Percentiles rank a stretch among this genome's conserved stretches.
phyloP scores from a whole-genome alignment of 768 basidiomycete genomes.

The Pisolithus marmoratus region DNA sequence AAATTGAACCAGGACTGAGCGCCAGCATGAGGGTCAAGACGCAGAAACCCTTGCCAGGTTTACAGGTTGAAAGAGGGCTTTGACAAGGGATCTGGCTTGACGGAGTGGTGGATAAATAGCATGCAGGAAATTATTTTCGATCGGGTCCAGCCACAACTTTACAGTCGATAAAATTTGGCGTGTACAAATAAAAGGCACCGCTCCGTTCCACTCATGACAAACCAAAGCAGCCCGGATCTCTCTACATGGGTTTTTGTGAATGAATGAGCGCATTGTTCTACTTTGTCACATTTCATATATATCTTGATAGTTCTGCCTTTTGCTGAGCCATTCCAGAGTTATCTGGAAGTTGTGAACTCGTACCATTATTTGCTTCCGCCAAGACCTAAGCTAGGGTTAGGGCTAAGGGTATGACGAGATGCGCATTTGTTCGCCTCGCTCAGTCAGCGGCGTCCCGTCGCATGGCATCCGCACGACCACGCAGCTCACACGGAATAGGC shows the following conservation, averaged over 20 bases:
- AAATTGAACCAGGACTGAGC: conserved; percentile 74
- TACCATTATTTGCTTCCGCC: neutral
- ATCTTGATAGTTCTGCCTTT: too few relatives aligned
- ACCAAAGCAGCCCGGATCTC: neutral
- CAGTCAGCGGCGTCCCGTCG: neutral
- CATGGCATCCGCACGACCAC: neutral
- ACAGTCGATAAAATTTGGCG: conserved; percentile 14
- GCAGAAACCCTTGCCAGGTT: conserved; percentile 35
- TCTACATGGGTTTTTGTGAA: neutral
- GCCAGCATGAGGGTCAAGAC: conserved; percentile 63
- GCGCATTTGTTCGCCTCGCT: conserved; percentile 1
- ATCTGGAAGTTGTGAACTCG: too few relatives aligned
- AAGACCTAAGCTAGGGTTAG: conserved; percentile 23
- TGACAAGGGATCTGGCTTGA: conserved; percentile 41
- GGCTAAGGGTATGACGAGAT: conserved; percentile 19
- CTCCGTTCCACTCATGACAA: neutral
- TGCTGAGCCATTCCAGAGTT: too few relatives aligned
- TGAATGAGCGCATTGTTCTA: neutral
- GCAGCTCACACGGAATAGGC: neutral
- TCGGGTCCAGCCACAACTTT: conserved; percentile 24
- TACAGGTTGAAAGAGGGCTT: conserved; percentile 31
- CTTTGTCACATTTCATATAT: too few relatives aligned
- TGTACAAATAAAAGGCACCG: conserved; percentile 29
- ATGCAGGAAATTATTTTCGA: conserved; percentile 33
- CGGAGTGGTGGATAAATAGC: conserved; percentile 43